Conservation (phyloP, 371 early-diverging fungal genomes). For the Mortierella sp. region DNA sequence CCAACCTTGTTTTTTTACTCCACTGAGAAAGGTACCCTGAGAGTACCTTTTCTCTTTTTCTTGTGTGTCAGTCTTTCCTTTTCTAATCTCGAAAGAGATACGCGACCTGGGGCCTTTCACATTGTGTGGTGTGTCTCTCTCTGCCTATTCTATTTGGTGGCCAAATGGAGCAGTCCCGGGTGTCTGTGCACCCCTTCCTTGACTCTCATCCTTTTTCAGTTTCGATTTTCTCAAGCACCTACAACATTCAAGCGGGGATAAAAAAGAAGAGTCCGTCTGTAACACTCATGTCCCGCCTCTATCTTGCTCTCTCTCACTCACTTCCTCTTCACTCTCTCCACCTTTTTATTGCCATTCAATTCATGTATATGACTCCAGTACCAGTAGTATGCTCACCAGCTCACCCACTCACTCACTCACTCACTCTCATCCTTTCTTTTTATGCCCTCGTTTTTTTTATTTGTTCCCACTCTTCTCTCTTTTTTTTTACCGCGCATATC, state of each 20-base stretch:
- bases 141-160: not conserved
- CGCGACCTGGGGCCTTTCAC: conserved; percentile 8
- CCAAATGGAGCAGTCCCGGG: conserved; percentile 15
- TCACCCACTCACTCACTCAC: not conserved
- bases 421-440: not conserved
- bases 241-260: not conserved
- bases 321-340: not conserved
- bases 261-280: not conserved
- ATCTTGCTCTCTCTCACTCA: no score
- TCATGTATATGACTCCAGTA: not conserved
- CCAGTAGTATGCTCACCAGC: not conserved
- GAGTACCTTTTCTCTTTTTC: not conserved
- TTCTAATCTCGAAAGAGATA: not conserved
- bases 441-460: not conserved
- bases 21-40: not conserved
- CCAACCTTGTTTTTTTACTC: not conserved
- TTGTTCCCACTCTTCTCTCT: not conserved
- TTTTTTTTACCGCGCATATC: not conserved
- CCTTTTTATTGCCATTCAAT: not conserved
- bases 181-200: not conserved
- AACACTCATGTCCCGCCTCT: conserved; percentile 1
- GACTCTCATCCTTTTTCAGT: not conserved
- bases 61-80: not conserved
- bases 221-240: not conserved
- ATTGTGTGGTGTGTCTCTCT: not conserved